Evolutionary conservation across 805 yeast species (phyloP).

Genomic region (Yamadazyma scolyti): DNA sequence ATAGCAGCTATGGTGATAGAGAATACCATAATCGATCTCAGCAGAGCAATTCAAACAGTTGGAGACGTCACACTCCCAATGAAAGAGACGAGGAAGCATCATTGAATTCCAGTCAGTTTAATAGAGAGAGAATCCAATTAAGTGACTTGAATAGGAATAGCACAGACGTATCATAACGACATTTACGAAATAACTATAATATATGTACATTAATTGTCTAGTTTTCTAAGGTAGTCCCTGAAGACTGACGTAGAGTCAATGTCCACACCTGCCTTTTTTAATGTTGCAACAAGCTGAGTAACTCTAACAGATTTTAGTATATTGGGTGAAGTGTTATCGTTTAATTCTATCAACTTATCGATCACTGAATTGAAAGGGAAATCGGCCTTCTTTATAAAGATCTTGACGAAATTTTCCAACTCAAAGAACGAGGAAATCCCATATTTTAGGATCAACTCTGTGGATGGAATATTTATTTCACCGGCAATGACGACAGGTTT

Average conservation of each 20-base stretch:
- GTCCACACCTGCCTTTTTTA: not conserved
- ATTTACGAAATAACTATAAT: not conserved
- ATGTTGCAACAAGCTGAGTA: not conserved
- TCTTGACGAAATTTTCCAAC: slow-evolving; percentile 8
- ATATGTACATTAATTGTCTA: slow-evolving; percentile 1
- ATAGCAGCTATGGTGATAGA: slow-evolving; percentile 20
- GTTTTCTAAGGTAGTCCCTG: no score
- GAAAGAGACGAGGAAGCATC: slow-evolving; percentile 12
- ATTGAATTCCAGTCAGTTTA: slow-evolving; percentile 10
- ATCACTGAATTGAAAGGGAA: no score
- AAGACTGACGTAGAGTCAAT: no score
- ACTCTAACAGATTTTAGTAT: not conserved
- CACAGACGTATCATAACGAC: slow-evolving; percentile 1
- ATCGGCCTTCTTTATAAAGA: slow-evolving; percentile 1
- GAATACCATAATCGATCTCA: slow-evolving; percentile 12
- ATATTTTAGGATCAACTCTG: slow-evolving; percentile 1
- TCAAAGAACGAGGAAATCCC: slow-evolving; percentile 6
- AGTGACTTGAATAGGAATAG: slow-evolving; percentile 8
- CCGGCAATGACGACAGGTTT: no score
- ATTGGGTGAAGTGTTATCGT: not conserved
- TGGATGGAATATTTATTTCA: no score
- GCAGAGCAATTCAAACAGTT: slow-evolving; percentile 13
- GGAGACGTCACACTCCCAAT: slow-evolving; percentile 16
- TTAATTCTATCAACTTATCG: no score
- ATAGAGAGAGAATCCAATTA: slow-evolving; percentile 4